Conservation (phyloP, 176 grass and related monocot species). For the Chloris gayana region DNA sequence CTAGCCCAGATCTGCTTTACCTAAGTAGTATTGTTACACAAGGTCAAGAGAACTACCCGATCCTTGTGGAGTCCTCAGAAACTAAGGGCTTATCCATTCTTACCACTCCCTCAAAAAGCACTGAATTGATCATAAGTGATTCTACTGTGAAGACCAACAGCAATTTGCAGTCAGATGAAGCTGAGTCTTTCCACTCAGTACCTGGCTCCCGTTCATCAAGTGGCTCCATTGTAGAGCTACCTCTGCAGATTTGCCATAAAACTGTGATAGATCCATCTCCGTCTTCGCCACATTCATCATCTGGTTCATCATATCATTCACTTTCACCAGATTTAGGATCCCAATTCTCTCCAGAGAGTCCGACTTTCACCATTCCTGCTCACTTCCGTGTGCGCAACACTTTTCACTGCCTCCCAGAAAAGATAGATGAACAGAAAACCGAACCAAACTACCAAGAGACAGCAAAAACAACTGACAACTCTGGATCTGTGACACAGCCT, state of each 20-base stretch:
- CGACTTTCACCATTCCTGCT: background rate
- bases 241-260: constrained; percentile 8
- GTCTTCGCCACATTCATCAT: constrained; percentile 25
- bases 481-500: background rate
- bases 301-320: constrained; percentile 42
- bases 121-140: constrained; percentile 10
- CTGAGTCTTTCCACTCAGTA: constrained; percentile 65
- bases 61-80: constrained; percentile 15
- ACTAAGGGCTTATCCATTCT: constrained; percentile 33
- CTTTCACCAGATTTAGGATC: constrained; percentile 43
- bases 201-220: constrained; percentile 27
- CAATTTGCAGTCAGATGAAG: constrained; percentile 51
- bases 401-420: background rate
- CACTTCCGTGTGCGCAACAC: background rate
- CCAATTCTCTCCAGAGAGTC: constrained; percentile 11
- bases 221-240: constrained; percentile 26
- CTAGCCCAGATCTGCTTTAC: constrained; percentile 57
- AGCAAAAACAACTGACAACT: background rate
- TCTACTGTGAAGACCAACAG: constrained; percentile 17
- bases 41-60: constrained; percentile 39
- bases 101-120: constrained; percentile 10
- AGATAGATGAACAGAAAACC: background rate
- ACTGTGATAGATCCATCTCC: background rate
- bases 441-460: constrained; percentile 8
- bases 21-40: constrained; percentile 64